phyloP scores from a whole-genome alignment of 164 flowering plant genomes.

The Aristolochia fimbriata region DNA sequence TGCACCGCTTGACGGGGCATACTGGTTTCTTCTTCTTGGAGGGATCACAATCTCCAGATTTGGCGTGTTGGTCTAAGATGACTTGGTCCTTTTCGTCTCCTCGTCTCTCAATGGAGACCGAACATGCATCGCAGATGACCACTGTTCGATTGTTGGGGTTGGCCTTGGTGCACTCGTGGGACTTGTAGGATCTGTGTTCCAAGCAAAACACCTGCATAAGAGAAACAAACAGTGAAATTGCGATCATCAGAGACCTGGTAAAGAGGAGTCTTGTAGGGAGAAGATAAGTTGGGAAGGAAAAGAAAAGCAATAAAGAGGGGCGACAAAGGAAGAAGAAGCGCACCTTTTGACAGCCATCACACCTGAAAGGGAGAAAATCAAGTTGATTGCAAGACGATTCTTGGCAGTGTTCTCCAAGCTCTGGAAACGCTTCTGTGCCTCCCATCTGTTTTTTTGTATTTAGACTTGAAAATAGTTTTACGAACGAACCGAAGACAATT shows the following conservation, averaged over 20 bases:
- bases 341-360: slow-evolving; percentile 57
- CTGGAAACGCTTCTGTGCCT: slow-evolving; percentile 87
- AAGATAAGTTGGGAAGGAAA: not conserved
- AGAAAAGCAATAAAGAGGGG: not conserved
- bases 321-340: too few relatives aligned
- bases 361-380: slow-evolving; percentile 83
- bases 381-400: slow-evolving; percentile 61
- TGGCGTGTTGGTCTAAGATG: slow-evolving; percentile 40
- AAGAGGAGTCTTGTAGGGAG: too few relatives aligned
- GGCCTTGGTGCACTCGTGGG: slow-evolving; percentile 66
- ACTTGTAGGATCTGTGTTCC: slow-evolving; percentile 63
- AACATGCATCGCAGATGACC: slow-evolving; percentile 58
- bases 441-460: slow-evolving; percentile 14
- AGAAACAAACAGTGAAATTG: not conserved
- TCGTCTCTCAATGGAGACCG: slow-evolving; percentile 54
- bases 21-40: slow-evolving; percentile 62
- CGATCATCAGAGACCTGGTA: not conserved
- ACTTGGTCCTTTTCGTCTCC: slow-evolving; percentile 34
- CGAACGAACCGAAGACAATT: too few relatives aligned
- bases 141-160: slow-evolving; percentile 59
- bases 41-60: slow-evolving; percentile 71
- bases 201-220: slow-evolving; percentile 54
- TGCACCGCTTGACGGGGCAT: slow-evolving; percentile 70
- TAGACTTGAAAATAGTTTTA: too few relatives aligned
- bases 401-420: slow-evolving; percentile 78